A percentile compares a stretch with the other conserved stretches of the same genome.
These are phyloP conservation scores for Zygoascus biomembranicola DNA, from an alignment of 805 yeast species.

Conservation along the genomic window DNA sequence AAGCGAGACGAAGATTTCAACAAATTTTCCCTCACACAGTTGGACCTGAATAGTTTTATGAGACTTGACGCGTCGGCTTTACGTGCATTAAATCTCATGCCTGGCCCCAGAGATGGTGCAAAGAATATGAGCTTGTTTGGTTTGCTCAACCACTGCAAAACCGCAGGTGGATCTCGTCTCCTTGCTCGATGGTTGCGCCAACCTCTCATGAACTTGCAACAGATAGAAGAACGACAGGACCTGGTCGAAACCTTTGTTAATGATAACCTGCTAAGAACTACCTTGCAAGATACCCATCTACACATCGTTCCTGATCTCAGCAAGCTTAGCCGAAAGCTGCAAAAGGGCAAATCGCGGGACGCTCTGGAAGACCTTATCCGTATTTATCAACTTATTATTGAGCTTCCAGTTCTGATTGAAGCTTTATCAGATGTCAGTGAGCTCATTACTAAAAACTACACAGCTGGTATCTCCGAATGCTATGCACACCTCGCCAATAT, in stretches of 20 bases:
- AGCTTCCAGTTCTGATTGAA: constrained; percentile 57
- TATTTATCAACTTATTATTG: constrained; percentile 68
- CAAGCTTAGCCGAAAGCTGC: constrained; percentile 62
- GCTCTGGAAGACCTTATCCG: constrained; percentile 79
- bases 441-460: constrained; percentile 47
- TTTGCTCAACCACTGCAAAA: constrained; percentile 77
- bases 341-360: constrained; percentile 40
- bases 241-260: constrained; percentile 70
- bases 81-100: constrained; percentile 79
- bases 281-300: constrained; percentile 58
- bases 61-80: constrained; percentile 86
- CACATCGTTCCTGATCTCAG: constrained; percentile 75
- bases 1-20: constrained; percentile 49
- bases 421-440: constrained; percentile 33
- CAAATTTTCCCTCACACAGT: constrained; percentile 44
- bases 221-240: constrained; percentile 59
- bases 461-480: constrained; percentile 44
- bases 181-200: constrained; percentile 94
- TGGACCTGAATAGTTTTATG: constrained; percentile 75
- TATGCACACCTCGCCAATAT: constrained; percentile 51
- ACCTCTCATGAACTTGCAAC: constrained; percentile 62
- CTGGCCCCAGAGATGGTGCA: constrained; percentile 41
- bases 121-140: constrained; percentile 66
- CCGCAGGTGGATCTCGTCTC: constrained; percentile 80
- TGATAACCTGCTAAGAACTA: constrained; percentile 58